These are phyloP conservation scores for Tylopilus balloui DNA, from an alignment of 768 basidiomycete genomes.

Conservation along the genomic window DNA sequence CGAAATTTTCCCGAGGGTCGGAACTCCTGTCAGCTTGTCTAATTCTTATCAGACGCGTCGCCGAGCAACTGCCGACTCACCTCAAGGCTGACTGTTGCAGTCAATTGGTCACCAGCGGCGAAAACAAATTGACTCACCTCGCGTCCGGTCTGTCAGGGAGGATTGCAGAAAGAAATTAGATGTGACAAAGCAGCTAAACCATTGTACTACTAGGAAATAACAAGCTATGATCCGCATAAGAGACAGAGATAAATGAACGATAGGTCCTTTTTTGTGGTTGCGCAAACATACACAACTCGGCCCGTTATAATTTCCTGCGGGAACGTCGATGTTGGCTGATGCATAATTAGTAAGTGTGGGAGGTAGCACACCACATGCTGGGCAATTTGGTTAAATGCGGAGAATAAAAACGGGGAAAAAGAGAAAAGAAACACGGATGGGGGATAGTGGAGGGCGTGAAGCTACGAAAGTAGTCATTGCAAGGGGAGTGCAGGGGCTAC, in stretches of 20 bases:
- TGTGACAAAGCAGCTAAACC: not conserved
- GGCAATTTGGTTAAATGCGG: constrained; percentile 15
- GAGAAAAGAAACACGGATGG: not conserved
- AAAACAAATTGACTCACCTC: constrained; percentile 11
- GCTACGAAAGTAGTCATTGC: constrained; percentile 16
- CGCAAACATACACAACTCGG: constrained; percentile 9
- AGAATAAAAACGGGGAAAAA: not conserved
- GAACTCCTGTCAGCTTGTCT: constrained; percentile 1
- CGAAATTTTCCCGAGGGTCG: not conserved
- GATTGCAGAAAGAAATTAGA: not conserved
- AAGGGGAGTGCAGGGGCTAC: constrained; percentile 16
- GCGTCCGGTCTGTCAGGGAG: not conserved
- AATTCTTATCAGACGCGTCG: not conserved
- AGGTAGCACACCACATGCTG: constrained; percentile 12
- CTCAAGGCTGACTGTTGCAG: not conserved
- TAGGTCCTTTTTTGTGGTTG: constrained; percentile 10
- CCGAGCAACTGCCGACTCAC: constrained; percentile 12
- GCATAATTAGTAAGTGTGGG: constrained; percentile 10
- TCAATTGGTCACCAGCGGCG: not conserved
- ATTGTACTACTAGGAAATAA: constrained; percentile 10
- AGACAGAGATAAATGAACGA: constrained; percentile 13
- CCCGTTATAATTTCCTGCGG: constrained; percentile 18
- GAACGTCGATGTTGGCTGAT: constrained; percentile 11
- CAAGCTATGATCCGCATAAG: constrained; percentile 4
- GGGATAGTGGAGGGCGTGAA: not conserved